Conservation (phyloP, 2,329 filamentous ascomycete genomes). For the Diaporthe citri region DNA sequence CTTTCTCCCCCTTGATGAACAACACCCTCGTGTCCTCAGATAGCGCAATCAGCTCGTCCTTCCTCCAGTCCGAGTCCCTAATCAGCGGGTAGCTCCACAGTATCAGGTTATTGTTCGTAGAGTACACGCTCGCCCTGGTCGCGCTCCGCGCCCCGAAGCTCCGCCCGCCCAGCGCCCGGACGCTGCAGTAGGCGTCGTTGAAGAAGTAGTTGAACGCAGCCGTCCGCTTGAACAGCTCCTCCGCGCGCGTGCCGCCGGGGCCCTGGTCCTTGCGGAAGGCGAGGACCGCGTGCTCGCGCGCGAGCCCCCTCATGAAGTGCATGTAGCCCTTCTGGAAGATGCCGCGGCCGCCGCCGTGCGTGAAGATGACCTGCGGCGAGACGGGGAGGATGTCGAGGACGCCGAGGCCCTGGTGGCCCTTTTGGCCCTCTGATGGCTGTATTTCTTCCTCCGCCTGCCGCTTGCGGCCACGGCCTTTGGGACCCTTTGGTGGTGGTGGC, state of each 20-base stretch:
- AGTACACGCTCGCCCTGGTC: not conserved
- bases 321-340: not conserved
- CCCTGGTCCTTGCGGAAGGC: not conserved
- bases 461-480: not conserved
- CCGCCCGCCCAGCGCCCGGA: not conserved
- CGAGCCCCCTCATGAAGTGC: not conserved
- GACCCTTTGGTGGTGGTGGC: not conserved
- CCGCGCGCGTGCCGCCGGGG: accelerated
- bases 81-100: not conserved
- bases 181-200: not conserved
- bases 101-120: not conserved
- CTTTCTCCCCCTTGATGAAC: not conserved
- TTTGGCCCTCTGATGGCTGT: not conserved
- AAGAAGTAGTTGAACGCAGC: not conserved
- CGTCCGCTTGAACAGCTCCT: not conserved
- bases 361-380: not conserved
- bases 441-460: not conserved
- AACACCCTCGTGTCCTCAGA: not conserved
- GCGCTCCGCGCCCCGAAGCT: not conserved
- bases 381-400: not conserved
- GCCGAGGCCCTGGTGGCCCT: not conserved
- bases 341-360: not conserved
- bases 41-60: not conserved
- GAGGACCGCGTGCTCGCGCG: not conserved
- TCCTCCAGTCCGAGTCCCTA: not conserved